These are phyloP conservation scores for Fusarium phyllophilum DNA, from an alignment of 2,329 filamentous ascomycete genomes.

Conservation along the genomic window DNA sequence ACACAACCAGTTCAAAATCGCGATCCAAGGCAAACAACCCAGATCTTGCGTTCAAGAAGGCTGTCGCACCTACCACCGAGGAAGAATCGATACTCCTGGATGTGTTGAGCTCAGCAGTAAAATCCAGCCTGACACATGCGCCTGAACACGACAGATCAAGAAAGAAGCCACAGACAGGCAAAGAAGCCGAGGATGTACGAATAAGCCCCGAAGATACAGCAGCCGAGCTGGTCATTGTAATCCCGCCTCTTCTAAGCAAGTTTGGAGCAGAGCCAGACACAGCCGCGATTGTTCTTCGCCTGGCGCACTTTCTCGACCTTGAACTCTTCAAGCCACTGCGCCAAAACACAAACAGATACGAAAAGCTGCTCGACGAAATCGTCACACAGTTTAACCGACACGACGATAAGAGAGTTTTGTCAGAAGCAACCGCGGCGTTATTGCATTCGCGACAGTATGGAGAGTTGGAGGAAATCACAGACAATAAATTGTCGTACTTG, in stretches of 20 bases:
- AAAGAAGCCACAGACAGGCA: slow-evolving; percentile 67
- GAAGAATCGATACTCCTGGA: slow-evolving; percentile 91
- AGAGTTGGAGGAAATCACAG: slow-evolving; percentile 86
- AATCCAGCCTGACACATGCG: slow-evolving; percentile 73
- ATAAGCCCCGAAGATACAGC: slow-evolving; percentile 74
- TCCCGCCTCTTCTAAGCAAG: slow-evolving; percentile 89
- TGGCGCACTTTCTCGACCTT: slow-evolving; percentile 88
- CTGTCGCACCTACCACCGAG: slow-evolving; percentile 76
- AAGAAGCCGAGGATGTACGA: slow-evolving; percentile 63
- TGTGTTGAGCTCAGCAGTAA: slow-evolving; percentile 84
- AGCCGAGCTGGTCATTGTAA: slow-evolving; percentile 78
- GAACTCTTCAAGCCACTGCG: slow-evolving; percentile 89
- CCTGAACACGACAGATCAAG: slow-evolving; percentile 71
- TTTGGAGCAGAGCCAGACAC: slow-evolving; percentile 91
- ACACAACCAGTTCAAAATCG: slow-evolving; percentile 72
- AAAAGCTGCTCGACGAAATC: slow-evolving; percentile 86
- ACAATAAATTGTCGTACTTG: slow-evolving; percentile 80
- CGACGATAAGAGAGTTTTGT: slow-evolving; percentile 83
- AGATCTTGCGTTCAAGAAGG: slow-evolving; percentile 72
- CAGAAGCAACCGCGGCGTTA: slow-evolving; percentile 83
- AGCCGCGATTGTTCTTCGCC: slow-evolving; percentile 82
- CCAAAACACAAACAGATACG: slow-evolving; percentile 84
- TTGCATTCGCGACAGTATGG: slow-evolving; percentile 87
- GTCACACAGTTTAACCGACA: slow-evolving; percentile 95
- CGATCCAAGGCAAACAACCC: slow-evolving; percentile 62